Conservation (phyloP, 257 asterid genomes). For the Solanum bulbocastanum region DNA sequence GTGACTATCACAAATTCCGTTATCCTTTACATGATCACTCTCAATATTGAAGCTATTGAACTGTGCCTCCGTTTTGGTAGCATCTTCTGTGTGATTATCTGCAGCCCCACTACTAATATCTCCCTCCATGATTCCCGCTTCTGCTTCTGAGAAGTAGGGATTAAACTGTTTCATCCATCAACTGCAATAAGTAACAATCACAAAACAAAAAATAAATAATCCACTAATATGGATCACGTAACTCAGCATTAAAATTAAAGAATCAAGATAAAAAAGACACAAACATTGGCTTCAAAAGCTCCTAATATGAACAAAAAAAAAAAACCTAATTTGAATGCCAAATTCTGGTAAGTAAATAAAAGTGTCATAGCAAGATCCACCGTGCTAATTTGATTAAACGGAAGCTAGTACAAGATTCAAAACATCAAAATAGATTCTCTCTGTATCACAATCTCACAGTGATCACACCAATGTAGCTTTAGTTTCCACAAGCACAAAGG, state of each 20-base stretch:
- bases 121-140: constrained; percentile 34
- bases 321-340: background rate
- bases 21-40: constrained; percentile 33
- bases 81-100: constrained; percentile 31
- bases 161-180: constrained; percentile 10
- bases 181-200: background rate
- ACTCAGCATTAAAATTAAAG: background rate
- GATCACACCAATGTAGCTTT: background rate
- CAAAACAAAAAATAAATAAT: background rate
- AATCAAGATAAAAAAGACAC: background rate
- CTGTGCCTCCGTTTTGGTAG: constrained; percentile 18
- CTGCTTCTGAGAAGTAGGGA: background rate
- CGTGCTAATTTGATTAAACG: background rate
- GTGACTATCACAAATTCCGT: constrained; percentile 19
- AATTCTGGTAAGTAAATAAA: background rate
- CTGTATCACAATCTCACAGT: background rate
- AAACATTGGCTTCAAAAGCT: background rate
- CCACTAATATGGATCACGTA: background rate
- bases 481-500: background rate
- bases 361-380: background rate
- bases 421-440: background rate
- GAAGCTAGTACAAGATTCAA: background rate
- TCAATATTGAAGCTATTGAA: constrained; percentile 18
- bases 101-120: constrained; percentile 22
- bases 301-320: background rate